Evolutionary conservation across 768 basidiomycete genomes (phyloP).

Genomic region (Pleurotus citrinopileatus): DNA sequence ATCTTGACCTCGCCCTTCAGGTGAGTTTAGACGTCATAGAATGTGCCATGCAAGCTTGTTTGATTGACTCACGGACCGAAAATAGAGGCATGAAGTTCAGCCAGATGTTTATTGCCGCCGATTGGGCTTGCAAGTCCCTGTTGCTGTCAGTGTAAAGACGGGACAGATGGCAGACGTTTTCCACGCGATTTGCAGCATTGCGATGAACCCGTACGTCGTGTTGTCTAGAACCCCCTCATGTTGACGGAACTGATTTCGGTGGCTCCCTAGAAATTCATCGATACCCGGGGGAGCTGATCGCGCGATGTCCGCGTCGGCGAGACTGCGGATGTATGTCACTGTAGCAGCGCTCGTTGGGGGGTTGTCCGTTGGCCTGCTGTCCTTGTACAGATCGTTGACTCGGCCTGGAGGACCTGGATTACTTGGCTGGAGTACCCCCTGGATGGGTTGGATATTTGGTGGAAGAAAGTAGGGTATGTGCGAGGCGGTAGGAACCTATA

Average conservation of each 20-base stretch:
- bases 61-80: conserved; percentile 3
- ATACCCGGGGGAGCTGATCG: conserved; percentile 86
- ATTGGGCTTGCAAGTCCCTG: conserved; percentile 87
- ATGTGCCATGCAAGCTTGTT: neutral
- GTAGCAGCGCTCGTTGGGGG: conserved; percentile 74
- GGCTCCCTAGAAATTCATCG: conserved; percentile 45
- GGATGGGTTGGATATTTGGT: conserved; percentile 68
- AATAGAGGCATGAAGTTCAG: conserved; percentile 93
- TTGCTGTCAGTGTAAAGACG: conserved; percentile 88
- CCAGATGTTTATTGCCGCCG: conserved; percentile 95
- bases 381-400: conserved; percentile 67
- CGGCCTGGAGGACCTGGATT: conserved; percentile 50
- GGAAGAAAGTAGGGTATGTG: conserved; percentile 17
- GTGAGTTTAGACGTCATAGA: conserved; percentile 34
- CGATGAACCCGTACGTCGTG: conserved; percentile 77
- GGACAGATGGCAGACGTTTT: conserved; percentile 86
- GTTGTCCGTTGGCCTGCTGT: conserved; percentile 65
- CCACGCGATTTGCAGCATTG: conserved; percentile 80
- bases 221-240: conserved; percentile 7
- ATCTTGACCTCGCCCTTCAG: conserved; percentile 95
- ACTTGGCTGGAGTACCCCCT: conserved; percentile 54
- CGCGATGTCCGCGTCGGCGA: conserved; percentile 64
- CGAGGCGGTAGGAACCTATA: conserved; percentile 37
- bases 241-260: conserved; percentile 21
- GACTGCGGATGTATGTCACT: conserved; percentile 69